Percentiles rank a stretch among this genome's conserved stretches.
These are phyloP conservation scores for Penicillium olsonii DNA, from an alignment of 2,329 filamentous ascomycete species.

Conservation along the genomic window DNA sequence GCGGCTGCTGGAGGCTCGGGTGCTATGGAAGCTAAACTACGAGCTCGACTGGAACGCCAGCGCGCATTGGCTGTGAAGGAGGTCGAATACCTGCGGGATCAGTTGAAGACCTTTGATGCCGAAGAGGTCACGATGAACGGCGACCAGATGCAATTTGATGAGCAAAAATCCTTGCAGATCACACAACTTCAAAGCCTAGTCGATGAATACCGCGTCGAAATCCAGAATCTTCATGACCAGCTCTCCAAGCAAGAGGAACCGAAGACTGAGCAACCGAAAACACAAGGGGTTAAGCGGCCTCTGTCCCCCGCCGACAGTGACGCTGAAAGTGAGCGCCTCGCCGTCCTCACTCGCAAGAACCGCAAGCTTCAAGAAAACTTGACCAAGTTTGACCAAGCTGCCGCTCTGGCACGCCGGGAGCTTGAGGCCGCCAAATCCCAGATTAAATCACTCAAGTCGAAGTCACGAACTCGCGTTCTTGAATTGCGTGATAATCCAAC, in stretches of 20 bases:
- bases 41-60: conserved; percentile 79
- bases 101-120: conserved; percentile 82
- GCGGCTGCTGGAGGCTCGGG: conserved; percentile 37
- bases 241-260: conserved; percentile 64
- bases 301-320: conserved; percentile 58
- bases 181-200: conserved; percentile 82
- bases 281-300: conserved; percentile 63
- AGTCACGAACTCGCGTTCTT: conserved; percentile 77
- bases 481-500: conserved; percentile 92
- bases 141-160: conserved; percentile 71
- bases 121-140: conserved; percentile 82
- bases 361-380: conserved; percentile 80
- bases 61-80: conserved; percentile 85
- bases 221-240: conserved; percentile 72
- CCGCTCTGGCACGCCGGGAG: conserved; percentile 72
- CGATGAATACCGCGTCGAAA: conserved; percentile 80
- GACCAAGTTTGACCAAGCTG: conserved; percentile 67
- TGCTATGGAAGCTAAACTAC: conserved; percentile 65
- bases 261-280: conserved; percentile 44
- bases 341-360: conserved; percentile 83
- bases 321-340: conserved; percentile 68
- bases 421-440: conserved; percentile 72
- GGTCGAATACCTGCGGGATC: conserved; percentile 88
- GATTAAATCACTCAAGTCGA: conserved; percentile 65
- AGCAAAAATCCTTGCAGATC: conserved; percentile 71